Conservation (phyloP, 2,329 filamentous ascomycete species). For the Harringtonia lauricola region DNA sequence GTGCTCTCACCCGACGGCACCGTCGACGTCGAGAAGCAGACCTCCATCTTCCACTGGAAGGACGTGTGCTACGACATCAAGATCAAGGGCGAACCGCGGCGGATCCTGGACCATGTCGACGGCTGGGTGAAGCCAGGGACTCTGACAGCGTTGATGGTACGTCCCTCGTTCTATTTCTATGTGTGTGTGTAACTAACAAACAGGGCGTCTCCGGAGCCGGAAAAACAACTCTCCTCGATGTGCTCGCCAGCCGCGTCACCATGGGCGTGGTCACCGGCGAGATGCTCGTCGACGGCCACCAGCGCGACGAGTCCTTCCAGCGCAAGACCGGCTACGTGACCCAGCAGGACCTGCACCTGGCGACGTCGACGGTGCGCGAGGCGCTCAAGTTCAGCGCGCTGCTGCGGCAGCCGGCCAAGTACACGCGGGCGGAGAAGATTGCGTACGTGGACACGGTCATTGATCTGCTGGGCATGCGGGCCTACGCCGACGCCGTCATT, state of each 20-base stretch:
- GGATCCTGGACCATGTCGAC: constrained; percentile 36
- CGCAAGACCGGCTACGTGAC: constrained; percentile 70
- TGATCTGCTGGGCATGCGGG: constrained; percentile 41
- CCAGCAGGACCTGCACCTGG: constrained; percentile 69
- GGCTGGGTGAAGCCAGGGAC: constrained; percentile 77
- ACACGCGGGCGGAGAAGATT: constrained; percentile 56
- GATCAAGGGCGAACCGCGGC: no score
- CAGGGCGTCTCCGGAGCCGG: constrained; percentile 74
- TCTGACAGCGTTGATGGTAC: constrained; percentile 72
- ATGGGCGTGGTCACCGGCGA: constrained; percentile 66
- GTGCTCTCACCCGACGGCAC: constrained; percentile 29
- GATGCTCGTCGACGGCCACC: constrained; percentile 64
- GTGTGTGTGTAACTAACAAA: no score
- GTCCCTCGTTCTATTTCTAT: no score
- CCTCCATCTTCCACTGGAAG: no score
- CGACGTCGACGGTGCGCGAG: constrained; percentile 63
- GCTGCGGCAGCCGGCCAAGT: constrained; percentile 56
- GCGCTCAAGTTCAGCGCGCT: constrained; percentile 64
- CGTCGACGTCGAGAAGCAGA: no score
- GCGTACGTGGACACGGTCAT: constrained; percentile 70
- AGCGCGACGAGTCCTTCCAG: constrained; percentile 62
- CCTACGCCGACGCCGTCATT: constrained; percentile 34
- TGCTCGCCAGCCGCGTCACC: constrained; percentile 66
- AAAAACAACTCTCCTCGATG: constrained; percentile 75
- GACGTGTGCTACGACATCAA: no score